phyloP scores from a whole-genome alignment of 2,329 filamentous ascomycete species.

The Botrytis paeoniae region DNA sequence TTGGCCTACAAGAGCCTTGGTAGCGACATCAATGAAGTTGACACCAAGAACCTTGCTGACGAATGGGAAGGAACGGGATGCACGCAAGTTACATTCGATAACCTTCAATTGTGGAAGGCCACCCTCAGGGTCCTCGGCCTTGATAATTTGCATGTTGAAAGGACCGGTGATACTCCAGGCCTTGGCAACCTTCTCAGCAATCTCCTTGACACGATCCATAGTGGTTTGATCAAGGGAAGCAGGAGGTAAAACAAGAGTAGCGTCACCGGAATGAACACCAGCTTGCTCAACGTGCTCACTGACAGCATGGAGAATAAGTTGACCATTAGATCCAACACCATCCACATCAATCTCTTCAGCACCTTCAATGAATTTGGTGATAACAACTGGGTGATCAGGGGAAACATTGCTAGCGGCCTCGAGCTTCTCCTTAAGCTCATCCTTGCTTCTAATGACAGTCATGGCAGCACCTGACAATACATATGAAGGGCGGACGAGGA shows the following conservation, averaged over 20 bases:
- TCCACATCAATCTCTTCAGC: conserved; percentile 97
- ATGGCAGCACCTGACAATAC: conserved; percentile 97
- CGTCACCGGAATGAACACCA: conserved; percentile 96
- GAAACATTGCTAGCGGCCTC: conserved; percentile 86
- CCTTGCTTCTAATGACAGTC: conserved; percentile 88
- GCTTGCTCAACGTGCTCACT: conserved; percentile 96
- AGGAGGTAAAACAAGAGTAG: conserved; percentile 89
- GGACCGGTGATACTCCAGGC: conserved; percentile 97
- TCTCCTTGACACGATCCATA: conserved; percentile 88
- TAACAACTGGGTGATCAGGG: conserved; percentile 95
- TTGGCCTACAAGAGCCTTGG: conserved; percentile 79
- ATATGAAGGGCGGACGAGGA: conserved; percentile 91
- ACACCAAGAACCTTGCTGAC: conserved; percentile 94
- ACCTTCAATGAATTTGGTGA: conserved; percentile 97
- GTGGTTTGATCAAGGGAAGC: conserved; percentile 71
- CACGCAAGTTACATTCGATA: conserved; percentile 97
- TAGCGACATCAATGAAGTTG: conserved; percentile 96
- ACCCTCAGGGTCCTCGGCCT: conserved; percentile 73
- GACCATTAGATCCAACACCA: conserved; percentile 80
- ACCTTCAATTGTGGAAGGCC: conserved; percentile 81
- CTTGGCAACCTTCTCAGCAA: conserved; percentile 92
- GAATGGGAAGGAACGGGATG: conserved; percentile 96
- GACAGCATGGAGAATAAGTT: conserved; percentile 86
- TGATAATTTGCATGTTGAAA: conserved; percentile 99
- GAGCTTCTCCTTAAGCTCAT: conserved; percentile 92